Evolutionary conservation across 768 basidiomycete genomes (phyloP), one percentile per base, ranked within the genome.

Genomic region (Rhizopogon rudus): DNA sequence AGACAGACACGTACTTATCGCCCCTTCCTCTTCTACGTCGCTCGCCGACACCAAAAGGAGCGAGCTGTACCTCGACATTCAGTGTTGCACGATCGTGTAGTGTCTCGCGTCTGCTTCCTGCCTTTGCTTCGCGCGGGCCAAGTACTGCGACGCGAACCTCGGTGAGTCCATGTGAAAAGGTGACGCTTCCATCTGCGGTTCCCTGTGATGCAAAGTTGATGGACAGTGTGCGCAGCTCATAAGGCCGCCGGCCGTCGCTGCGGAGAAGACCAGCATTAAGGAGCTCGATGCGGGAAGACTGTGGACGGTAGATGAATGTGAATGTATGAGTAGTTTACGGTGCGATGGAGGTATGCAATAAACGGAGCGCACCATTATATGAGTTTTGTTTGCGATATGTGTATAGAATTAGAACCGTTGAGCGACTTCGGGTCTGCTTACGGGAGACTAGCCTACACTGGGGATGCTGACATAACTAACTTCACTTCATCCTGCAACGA

Each of bases 211-310:
- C 77, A 46, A 97, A 82, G 65, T 88, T 82, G 70, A 97, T 89
- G 46, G 77, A 74, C 57, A 95, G 80, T 57, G 86, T 83, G 50
- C 96, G 86, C 33, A 98, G 77, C 67, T 98, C 96, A 71, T 87
- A 91, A 56, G 95, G 94, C n/a, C 88, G 79, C 44, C 96, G 81
- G 44, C 91, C 92, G 70, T 98, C 96, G 28, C 93, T 93, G 57
- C 96, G 90, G 64, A 90, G 91, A 44, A 87, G 88, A 40, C 86
- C 91, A 46, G 88, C 85, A 67, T 92, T 92, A 57, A 93, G 79
- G 25, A 91, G 86, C 68, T 93, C 91, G 43, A 89, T 69, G 53
- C 79, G 68, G 43, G 78, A 81, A 53, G 73, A 72, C 80, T 81
- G 56, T 1, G 56, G 48, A 57, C n/a, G 17, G 35, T 1, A 55